Evolutionary conservation across 2,329 filamentous ascomycete species (phyloP).

Genomic region (Pyrenophora seminiperda): DNA sequence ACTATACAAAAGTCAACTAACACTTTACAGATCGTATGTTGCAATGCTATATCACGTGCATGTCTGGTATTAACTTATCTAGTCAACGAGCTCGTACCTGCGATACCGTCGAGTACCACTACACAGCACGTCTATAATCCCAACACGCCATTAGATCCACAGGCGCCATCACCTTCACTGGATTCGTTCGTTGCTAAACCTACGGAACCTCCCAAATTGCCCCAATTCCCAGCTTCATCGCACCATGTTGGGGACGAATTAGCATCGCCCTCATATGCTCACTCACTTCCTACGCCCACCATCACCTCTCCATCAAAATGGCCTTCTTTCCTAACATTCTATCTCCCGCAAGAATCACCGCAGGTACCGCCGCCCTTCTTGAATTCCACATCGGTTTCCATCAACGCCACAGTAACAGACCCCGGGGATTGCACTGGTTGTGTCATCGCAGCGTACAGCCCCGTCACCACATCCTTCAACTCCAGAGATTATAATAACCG

Average conservation of each 20-base stretch:
- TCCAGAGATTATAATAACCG: slow-evolving; percentile 4
- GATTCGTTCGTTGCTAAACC: too few species aligned
- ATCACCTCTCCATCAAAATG: neutral
- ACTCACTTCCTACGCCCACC: neutral
- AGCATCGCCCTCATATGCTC: neutral
- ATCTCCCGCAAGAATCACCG: too few species aligned
- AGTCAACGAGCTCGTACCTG: slow-evolving; percentile 1
- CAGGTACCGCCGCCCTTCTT: neutral
- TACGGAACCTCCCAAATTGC: neutral
- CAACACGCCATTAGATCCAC: slow-evolving; percentile 3
- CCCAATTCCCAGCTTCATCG: neutral
- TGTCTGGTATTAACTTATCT: neutral
- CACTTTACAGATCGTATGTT: slow-evolving; percentile 26
- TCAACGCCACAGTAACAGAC: neutral
- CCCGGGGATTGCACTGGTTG: slow-evolving; percentile 39
- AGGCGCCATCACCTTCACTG: neutral
- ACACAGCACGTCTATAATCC: neutral
- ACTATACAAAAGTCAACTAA: slow-evolving; percentile 8
- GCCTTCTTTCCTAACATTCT: neutral
- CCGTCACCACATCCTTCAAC: slow-evolving; percentile 29
- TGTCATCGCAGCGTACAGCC: slow-evolving; percentile 31
- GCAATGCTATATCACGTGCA: neutral
- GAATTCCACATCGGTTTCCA: neutral
- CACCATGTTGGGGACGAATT: too few species aligned
- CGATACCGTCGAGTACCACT: neutral